phyloP scores from a whole-genome alignment of 768 basidiomycete species.

The Mrakia gelida region DNA sequence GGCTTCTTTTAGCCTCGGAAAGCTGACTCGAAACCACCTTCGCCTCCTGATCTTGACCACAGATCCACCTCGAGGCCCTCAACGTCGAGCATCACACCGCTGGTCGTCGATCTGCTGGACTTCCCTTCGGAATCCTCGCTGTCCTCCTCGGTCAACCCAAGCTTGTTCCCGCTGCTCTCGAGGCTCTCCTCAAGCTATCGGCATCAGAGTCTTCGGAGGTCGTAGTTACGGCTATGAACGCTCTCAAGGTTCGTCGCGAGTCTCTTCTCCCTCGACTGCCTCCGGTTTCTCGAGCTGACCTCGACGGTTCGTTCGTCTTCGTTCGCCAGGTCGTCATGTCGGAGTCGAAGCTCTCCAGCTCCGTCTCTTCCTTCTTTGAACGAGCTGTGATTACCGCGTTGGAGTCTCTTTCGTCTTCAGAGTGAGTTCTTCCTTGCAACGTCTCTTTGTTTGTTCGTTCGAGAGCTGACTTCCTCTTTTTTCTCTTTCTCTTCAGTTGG shows the following conservation, averaged over 20 bases:
- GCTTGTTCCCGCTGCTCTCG: constrained; percentile 2
- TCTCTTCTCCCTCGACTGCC: no score
- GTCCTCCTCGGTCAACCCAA: constrained; percentile 20
- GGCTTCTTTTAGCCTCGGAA: neutral
- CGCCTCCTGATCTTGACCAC: no score
- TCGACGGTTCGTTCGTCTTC: no score
- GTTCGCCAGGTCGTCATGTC: constrained; percentile 3
- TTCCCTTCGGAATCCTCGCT: constrained; percentile 25
- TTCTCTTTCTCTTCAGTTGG: neutral
- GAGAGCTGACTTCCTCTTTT: neutral
- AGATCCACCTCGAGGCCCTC: constrained; percentile 19
- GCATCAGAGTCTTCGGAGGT: neutral
- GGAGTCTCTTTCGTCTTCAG: constrained; percentile 18
- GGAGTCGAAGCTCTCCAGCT: constrained; percentile 6
- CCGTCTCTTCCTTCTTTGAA: constrained; percentile 11
- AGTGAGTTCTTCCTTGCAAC: neutral
- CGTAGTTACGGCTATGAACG: constrained; percentile 24
- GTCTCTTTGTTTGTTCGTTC: neutral
- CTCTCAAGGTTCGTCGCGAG: constrained; percentile 23
- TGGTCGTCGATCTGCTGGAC: constrained; percentile 28
- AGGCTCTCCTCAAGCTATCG: constrained; percentile 20
- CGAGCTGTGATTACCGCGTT: constrained; percentile 19
- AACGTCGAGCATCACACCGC: constrained; percentile 24
- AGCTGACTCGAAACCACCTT: no score
- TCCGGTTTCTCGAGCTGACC: neutral